Evolutionary conservation across 192 early-diverging fungal genomes (phyloP), one percentile per base, ranked within the genome.

Genomic region (Rhizophagus prolifer): DNA sequence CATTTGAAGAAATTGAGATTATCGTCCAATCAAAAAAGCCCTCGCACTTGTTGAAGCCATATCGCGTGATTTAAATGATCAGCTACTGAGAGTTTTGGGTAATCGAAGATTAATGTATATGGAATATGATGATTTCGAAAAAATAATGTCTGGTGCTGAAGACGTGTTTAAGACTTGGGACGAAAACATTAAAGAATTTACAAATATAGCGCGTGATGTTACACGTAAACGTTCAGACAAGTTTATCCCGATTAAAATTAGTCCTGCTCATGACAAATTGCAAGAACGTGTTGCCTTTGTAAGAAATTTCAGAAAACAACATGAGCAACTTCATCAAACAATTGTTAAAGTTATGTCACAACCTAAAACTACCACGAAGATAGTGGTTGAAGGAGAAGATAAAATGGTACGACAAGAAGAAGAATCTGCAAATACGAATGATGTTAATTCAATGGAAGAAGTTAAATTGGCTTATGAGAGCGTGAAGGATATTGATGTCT

Each of bases 1-100:
- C 98, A 99, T 85, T 79, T 99, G 54, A 98, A 97, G 82, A 99
- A 99, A 84, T 90, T 99, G 46, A 95, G 94, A 82, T 87, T 99
- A 69, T 94, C 94, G 85, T 74, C 94, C 94, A 9, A 94, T 98
- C 50, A 89, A 92, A 1, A 95, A 96, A 62, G 95, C 96, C 2
- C 83, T 99, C 75, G 92, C 93, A 21, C 88, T 99, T 36, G 97
- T 96, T 0, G 96, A 97, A 80, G 94, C 95, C 14, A 95, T 99
- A 46, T 97, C 95, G 9, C 88, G 93, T 71, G 98, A 99, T 80
- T 86, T 99, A 31, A 95, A 97, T 78, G 94, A 95, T 70, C 95
- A 97, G 80, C 82, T 99, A 14, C 83, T 97, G 64, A 90, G 92
- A 66, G 93, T 98, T 8, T 84, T 99, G 21, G 89, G 94, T 72